These are phyloP conservation scores for Saccharomyces jurei DNA, from an alignment of 805 yeast species.

Conservation along the genomic window DNA sequence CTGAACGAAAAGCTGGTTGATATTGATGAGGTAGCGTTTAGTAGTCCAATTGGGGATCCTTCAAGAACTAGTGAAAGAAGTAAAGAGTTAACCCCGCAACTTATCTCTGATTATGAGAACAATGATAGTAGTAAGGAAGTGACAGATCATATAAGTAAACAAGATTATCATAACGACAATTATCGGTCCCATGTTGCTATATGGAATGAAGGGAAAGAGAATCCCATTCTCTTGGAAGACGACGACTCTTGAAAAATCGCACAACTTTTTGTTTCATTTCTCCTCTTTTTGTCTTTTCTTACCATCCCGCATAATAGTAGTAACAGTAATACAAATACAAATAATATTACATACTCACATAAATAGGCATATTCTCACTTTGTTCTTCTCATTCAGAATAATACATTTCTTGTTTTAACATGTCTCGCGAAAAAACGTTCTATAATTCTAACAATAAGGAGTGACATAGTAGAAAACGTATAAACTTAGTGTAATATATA, in stretches of 20 bases:
- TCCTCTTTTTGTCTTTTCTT: too few relatives aligned
- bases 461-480: constrained; percentile 1
- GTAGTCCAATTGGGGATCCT: not conserved
- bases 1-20: constrained; percentile 4
- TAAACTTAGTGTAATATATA: constrained; percentile 2
- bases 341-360: not conserved
- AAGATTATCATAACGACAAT: not conserved
- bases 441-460: constrained; percentile 1
- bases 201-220: not conserved
- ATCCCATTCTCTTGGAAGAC: not conserved
- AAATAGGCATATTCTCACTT: not conserved
- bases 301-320: not conserved
- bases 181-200: not conserved
- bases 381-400: not conserved
- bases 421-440: not conserved
- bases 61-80: not conserved
- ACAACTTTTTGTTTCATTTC: too few relatives aligned
- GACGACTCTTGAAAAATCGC: not conserved
- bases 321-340: not conserved
- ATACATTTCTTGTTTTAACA: not conserved
- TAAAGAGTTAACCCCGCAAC: not conserved
- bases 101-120: not conserved
- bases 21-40: not conserved
- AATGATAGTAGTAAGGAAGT: not conserved
- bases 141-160: not conserved